These are phyloP conservation scores for Plasmodium gaboni DNA, from an alignment of 169 alveolate genomes.

Conservation along the genomic window DNA sequence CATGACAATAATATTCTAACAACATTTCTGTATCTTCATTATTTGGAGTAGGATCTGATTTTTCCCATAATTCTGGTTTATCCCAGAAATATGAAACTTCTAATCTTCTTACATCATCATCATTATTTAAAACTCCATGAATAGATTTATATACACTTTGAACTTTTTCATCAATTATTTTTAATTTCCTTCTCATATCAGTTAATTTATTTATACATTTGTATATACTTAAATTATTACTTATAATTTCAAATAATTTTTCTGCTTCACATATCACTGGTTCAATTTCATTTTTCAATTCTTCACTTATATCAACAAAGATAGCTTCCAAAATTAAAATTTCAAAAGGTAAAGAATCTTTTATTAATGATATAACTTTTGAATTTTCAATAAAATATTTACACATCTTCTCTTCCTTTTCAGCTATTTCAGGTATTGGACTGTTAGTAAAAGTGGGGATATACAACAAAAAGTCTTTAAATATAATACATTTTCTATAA, in stretches of 20 bases:
- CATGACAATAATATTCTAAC: conserved; percentile 86
- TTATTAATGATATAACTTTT: conserved; percentile 68
- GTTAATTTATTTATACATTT: conserved; percentile 81
- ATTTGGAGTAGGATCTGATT: conserved; percentile 78
- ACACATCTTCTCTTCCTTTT: conserved; percentile 70
- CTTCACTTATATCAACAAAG: conserved; percentile 80
- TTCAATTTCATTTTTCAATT: conserved; percentile 78
- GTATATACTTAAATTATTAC: conserved; percentile 77
- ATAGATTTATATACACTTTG: conserved; percentile 83
- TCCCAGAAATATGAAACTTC: conserved; percentile 84
- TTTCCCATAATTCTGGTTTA: conserved; percentile 82
- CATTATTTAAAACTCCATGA: conserved; percentile 80
- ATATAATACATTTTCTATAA: conserved; percentile 71
- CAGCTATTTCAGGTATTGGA: conserved; percentile 48
- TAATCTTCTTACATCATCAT: conserved; percentile 81
- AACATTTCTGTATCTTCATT: conserved; percentile 85
- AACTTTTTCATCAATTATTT: conserved; percentile 78
- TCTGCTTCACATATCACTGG: conserved; percentile 80
- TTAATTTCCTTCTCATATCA: conserved; percentile 81
- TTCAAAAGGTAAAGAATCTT: conserved; percentile 79
- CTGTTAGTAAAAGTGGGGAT: conserved; percentile 69
- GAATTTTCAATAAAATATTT: conserved; percentile 74
- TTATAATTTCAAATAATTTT: conserved; percentile 77
- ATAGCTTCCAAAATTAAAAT: conserved; percentile 80
- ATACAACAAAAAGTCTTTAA: conserved; percentile 62